These are phyloP conservation scores for Xenosphaeropsis pyriputrescens DNA, from an alignment of 2,329 filamentous ascomycete genomes.

Conservation along the genomic window DNA sequence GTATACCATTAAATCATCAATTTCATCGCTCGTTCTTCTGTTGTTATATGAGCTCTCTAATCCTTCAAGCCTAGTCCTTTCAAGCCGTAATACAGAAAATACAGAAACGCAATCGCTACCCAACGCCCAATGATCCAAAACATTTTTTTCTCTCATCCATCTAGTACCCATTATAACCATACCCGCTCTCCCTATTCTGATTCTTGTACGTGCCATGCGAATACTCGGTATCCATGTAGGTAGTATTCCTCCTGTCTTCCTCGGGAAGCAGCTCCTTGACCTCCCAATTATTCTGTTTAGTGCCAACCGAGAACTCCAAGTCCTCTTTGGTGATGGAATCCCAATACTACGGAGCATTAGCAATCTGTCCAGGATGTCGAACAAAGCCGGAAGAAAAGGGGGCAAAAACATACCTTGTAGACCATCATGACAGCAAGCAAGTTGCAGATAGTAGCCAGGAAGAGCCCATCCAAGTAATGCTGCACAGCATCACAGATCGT, in stretches of 20 bases:
- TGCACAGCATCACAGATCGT: constrained; percentile 71
- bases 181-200: constrained; percentile 12
- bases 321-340: constrained; percentile 98
- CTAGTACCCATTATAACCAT: constrained; percentile 17
- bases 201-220: constrained; percentile 8
- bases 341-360: constrained; percentile 58
- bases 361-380: constrained; percentile 6
- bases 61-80: not conserved
- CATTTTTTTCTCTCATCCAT: not conserved
- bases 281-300: constrained; percentile 95
- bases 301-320: constrained; percentile 93
- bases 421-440: constrained; percentile 97
- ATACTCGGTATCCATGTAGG: constrained; percentile 18
- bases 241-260: constrained; percentile 16
- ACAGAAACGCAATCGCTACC: not conserved
- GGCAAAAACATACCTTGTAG: constrained; percentile 59
- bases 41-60: not conserved
- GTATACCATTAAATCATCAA: no score
- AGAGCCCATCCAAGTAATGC: constrained; percentile 89
- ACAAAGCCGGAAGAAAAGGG: not conserved
- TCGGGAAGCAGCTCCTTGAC: constrained; percentile 66
- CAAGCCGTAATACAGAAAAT: not conserved
- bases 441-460: constrained; percentile 91
- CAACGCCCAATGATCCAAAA: not conserved
- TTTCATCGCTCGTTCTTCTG: no score